Evolutionary conservation across 768 basidiomycete species (phyloP).

Genomic region (Pleurotus sapidus): DNA sequence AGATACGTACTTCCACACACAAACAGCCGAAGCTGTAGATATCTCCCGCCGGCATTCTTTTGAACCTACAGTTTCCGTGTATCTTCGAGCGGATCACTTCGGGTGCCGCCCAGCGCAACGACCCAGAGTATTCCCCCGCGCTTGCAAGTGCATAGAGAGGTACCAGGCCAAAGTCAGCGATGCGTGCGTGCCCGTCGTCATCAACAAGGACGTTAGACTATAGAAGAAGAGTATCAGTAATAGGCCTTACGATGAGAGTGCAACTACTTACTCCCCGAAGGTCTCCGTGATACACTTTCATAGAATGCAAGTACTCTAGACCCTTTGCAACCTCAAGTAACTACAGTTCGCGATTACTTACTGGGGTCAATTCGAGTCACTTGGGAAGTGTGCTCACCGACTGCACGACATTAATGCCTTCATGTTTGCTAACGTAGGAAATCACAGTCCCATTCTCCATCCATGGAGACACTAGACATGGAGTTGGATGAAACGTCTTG

Average conservation of each 20-base stretch:
- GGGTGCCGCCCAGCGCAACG: not conserved
- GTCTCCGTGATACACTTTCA: slow-evolving; percentile 1
- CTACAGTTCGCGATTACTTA: not conserved
- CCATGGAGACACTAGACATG: slow-evolving; percentile 1
- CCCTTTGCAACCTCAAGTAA: slow-evolving; percentile 1
- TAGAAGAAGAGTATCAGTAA: not conserved
- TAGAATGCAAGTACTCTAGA: not conserved
- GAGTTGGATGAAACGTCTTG: not conserved
- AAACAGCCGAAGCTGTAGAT: not conserved
- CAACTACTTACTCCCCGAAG: not conserved
- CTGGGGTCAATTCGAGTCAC: not conserved
- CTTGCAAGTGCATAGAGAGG: not conserved
- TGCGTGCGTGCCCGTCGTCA: not conserved
- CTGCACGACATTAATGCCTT: not conserved
- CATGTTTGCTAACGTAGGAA: not conserved
- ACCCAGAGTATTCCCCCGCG: not conserved
- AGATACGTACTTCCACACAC: not conserved
- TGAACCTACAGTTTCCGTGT: not conserved
- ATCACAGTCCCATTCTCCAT: not conserved
- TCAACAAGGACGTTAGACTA: slow-evolving; percentile 5
- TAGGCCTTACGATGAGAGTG: not conserved
- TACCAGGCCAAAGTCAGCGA: slow-evolving; percentile 5
- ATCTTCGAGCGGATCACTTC: not conserved
- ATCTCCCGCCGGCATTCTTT: not conserved
- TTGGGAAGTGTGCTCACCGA: not conserved